Base-by-base conservation (phyloP, 352 stramenopile species). In the Nothophytophthora sp. region DNA sequence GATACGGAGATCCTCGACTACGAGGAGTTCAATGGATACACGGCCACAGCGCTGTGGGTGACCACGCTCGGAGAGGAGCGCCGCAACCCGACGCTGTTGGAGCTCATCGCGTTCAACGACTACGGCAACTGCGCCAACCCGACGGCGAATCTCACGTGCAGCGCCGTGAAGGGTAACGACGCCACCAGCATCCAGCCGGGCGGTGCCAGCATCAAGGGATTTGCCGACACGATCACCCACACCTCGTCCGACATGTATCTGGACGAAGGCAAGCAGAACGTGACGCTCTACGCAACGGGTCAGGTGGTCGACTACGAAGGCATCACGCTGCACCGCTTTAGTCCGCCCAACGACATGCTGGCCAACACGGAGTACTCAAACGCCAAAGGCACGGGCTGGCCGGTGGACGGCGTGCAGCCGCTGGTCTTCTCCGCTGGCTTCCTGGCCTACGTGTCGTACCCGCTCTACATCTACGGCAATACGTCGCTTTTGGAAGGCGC, bases 381-480 rank as follows among this genome's bases (percentile, higher is more conserved):
- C 71, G 67, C 18, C 7, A 78, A 73, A 39, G 78, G 78, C 25
- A 89, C 71, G 27, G 75, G 51, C 8, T 57, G 33, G 19, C 78
- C 78, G 1, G 70, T 87, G 10, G 46, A 84, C 13, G 78, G 78
- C 9, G 60, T 89, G 35, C 78, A 87, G 63, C 45, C 51, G 4
- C 44, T 89, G 41, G 62, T 46, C 7, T 86, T 89, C 55, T 65
- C 55, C 23, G 41, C 53, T 22, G 75, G 77, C 20, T 89, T 89
- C 51, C 56, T 86, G 30, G 64, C 73, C 10, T 89, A 77, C 39
- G 41, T 86, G 25, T 86, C 73, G 44, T 86, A 74, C 58, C 78
- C 78, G 12, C 49, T 86, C 41, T 89, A 72, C 67, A 40, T 87
- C 13, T 84, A 66, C 29, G 78, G 75, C 28, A 70, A 89, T 47